These are phyloP conservation scores for Phytophthora sansomeana DNA, from an alignment of 352 stramenopile genomes.

Conservation along the genomic window DNA sequence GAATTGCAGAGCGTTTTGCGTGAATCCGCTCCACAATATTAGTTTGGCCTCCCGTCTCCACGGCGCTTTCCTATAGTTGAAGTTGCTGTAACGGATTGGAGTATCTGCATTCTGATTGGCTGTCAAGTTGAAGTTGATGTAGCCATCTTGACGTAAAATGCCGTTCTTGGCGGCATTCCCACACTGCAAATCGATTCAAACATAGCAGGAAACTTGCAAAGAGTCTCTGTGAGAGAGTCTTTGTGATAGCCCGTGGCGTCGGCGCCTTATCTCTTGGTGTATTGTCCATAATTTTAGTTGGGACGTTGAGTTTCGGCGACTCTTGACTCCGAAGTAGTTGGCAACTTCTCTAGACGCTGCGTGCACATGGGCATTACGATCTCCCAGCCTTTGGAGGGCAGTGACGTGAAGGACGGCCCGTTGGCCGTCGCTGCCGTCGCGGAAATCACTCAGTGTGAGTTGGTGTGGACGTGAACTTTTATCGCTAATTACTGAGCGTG, in stretches of 20 bases:
- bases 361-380: constrained; percentile 34
- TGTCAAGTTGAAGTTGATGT: constrained; percentile 28
- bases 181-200: constrained; percentile 6
- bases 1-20: neutral
- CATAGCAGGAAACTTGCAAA: too few relatives aligned
- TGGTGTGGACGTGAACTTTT: neutral
- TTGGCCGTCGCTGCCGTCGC: constrained; percentile 60
- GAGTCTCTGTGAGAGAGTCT: too few relatives aligned
- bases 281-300: constrained; percentile 15
- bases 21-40: constrained; percentile 2
- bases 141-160: constrained; percentile 10
- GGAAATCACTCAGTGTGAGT: constrained; percentile 67
- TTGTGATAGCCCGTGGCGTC: too few relatives aligned
- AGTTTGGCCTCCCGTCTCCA: constrained; percentile 5
- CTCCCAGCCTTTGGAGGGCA: constrained; percentile 27
- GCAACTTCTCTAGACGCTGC: too few relatives aligned
- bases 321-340: constrained; percentile 14
- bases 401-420: constrained; percentile 41
- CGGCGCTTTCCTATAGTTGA: neutral
- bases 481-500: neutral
- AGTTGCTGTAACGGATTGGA: constrained; percentile 24
- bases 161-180: neutral
- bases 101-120: neutral
- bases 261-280: neutral
- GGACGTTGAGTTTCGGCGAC: constrained; percentile 3